Percentiles rank a stretch among this genome's conserved stretches.
phyloP scores from a whole-genome alignment of 2,329 filamentous ascomycete genomes.

The Aureobasidium leucospermi region DNA sequence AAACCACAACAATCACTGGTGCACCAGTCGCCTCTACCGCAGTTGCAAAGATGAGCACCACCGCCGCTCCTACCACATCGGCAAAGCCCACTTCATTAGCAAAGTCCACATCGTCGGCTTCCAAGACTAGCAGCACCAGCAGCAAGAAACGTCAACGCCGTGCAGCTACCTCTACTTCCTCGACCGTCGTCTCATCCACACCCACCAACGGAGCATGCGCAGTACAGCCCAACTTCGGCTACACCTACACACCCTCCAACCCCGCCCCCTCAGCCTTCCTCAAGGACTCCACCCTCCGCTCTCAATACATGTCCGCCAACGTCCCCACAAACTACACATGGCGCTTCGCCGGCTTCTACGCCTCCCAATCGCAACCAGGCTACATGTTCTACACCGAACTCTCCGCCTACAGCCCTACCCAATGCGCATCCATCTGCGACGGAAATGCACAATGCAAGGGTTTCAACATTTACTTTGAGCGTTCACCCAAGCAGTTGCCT shows the following conservation, averaged over 20 bases:
- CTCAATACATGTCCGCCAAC: constrained; percentile 10
- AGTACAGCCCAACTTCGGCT: background rate
- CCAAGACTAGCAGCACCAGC: background rate
- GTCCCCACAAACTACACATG: constrained; percentile 22
- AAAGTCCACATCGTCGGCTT: background rate
- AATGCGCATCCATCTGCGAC: constrained; percentile 28
- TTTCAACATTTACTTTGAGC: constrained; percentile 31
- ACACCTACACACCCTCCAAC: constrained; percentile 8
- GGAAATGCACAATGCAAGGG: constrained; percentile 25
- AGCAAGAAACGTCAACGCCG: constrained; percentile 9
- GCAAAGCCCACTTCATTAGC: background rate
- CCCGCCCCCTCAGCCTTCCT: constrained; percentile 10
- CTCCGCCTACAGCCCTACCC: constrained; percentile 23
- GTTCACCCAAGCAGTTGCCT: constrained; percentile 26
- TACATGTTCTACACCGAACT: constrained; percentile 25
- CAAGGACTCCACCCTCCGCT: constrained; percentile 5
- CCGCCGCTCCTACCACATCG: background rate
- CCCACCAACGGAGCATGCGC: background rate
- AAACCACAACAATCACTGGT: constrained; percentile 15
- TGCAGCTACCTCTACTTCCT: constrained; percentile 2
- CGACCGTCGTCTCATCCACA: constrained; percentile 8
- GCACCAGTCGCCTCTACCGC: constrained; percentile 17
- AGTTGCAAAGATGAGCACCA: constrained; percentile 9
- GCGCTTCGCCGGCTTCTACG: constrained; percentile 19
- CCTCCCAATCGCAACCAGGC: constrained; percentile 14